phyloP scores from a whole-genome alignment of 2,329 filamentous ascomycete species.

The Diaporthe humulicola region DNA sequence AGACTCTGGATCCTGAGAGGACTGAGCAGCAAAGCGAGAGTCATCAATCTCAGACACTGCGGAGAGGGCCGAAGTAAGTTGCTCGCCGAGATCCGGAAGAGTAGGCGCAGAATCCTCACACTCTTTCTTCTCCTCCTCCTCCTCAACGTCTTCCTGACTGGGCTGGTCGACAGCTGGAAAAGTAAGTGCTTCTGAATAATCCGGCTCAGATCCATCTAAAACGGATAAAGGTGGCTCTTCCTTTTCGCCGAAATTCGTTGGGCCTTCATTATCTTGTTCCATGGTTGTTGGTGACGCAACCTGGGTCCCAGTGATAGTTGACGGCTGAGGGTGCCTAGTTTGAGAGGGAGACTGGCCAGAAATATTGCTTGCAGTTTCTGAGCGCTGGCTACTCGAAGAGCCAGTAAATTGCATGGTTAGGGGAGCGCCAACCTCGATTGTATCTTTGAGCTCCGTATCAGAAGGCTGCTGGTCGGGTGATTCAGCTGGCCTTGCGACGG shows the following conservation, averaged over 20 bases:
- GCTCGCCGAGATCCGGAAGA: slow-evolving; percentile 14
- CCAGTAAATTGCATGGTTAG: slow-evolving; percentile 31
- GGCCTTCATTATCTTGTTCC: background rate
- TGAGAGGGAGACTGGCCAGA: slow-evolving; percentile 33
- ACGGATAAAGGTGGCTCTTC: background rate
- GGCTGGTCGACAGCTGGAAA: background rate
- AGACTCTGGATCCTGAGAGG: slow-evolving; percentile 25
- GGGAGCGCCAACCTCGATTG: slow-evolving; percentile 66
- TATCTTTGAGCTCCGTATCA: slow-evolving; percentile 66
- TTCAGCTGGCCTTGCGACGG: slow-evolving; percentile 43
- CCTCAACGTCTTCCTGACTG: background rate
- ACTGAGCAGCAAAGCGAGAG: slow-evolving; percentile 17
- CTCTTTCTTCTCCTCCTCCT: background rate
- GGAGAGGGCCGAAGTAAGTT: slow-evolving; percentile 4
- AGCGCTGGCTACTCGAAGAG: slow-evolving; percentile 37
- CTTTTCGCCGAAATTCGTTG: background rate
- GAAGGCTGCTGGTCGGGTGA: slow-evolving; percentile 51
- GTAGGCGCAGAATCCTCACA: background rate
- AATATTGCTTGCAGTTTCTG: slow-evolving; percentile 38
- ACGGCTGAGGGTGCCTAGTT: background rate
- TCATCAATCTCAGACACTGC: background rate
- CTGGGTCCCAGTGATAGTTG: background rate
- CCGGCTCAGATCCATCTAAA: background rate
- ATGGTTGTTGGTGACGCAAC: slow-evolving; percentile 23
- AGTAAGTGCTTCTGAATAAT: background rate